phyloP scores from a whole-genome alignment of 2,329 filamentous ascomycete species.

The Elsinoe ampelina region DNA sequence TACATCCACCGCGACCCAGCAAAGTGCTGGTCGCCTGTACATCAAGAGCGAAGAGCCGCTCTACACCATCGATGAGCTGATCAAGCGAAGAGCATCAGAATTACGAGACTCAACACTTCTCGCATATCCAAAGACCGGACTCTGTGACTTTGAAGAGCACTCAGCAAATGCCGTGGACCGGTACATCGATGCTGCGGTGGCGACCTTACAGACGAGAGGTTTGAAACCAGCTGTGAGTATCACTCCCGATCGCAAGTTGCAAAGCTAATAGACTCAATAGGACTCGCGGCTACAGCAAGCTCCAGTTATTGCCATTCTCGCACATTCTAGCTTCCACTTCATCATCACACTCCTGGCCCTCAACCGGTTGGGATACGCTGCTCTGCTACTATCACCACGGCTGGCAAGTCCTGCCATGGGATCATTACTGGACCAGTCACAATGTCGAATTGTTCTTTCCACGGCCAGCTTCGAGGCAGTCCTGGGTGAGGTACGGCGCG shows the following conservation, averaged over 20 bases:
- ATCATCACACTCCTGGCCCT: constrained; percentile 47
- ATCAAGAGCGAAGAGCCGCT: neutral
- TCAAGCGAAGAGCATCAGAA: constrained; percentile 25
- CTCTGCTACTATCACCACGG: constrained; percentile 46
- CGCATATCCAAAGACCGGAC: constrained; percentile 22
- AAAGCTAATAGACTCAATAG: constrained; percentile 12
- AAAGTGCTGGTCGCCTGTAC: neutral
- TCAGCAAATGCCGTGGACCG: constrained; percentile 22
- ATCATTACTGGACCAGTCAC: constrained; percentile 38
- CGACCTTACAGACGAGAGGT: constrained; percentile 21
- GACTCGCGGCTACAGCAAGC: constrained; percentile 20
- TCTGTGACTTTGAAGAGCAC: constrained; percentile 25
- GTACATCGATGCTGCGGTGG: constrained; percentile 22
- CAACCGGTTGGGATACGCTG: constrained; percentile 46
- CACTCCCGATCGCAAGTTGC: neutral
- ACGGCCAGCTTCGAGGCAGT: constrained; percentile 21
- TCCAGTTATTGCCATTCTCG: constrained; percentile 42
- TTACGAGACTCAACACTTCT: constrained; percentile 23
- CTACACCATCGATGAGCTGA: constrained; percentile 26
- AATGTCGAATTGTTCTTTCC: constrained; percentile 24
- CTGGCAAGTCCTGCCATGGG: constrained; percentile 44
- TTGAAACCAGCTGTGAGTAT: constrained; percentile 22
- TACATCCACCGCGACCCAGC: neutral
- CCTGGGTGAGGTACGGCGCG: constrained; percentile 25
- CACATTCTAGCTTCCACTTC: constrained; percentile 46